Conservation (phyloP, 2,329 filamentous ascomycete species). For the Arthroderma sp. region DNA sequence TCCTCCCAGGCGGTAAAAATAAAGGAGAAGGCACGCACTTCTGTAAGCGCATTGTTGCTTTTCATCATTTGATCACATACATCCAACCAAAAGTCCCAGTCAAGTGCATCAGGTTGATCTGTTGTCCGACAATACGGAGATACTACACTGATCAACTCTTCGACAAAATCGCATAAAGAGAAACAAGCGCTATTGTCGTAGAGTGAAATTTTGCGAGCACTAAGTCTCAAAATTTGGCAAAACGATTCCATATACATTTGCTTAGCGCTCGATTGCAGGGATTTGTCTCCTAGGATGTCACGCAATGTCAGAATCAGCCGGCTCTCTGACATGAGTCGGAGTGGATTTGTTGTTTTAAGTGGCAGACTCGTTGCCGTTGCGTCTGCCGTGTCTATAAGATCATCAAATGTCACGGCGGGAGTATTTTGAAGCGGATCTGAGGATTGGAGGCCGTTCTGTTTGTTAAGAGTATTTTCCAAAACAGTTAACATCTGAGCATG, state of each 20-base stretch:
- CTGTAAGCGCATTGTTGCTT: constrained; percentile 79
- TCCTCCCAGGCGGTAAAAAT: constrained; percentile 69
- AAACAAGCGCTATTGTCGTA: constrained; percentile 78
- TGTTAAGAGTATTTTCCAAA: constrained; percentile 71
- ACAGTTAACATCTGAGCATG: constrained; percentile 70
- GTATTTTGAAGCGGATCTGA: constrained; percentile 32
- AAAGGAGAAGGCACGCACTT: constrained; percentile 72
- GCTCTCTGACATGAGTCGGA: constrained; percentile 78
- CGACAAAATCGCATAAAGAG: constrained; percentile 79
- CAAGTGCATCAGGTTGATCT: constrained; percentile 40
- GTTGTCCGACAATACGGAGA: constrained; percentile 44
- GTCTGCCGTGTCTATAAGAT: constrained; percentile 52
- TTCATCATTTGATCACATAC: constrained; percentile 67
- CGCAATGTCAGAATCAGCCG: constrained; percentile 68
- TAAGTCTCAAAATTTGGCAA: constrained; percentile 56
- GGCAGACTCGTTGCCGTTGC: constrained; percentile 51
- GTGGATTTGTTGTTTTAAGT: constrained; percentile 54
- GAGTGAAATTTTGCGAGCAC: constrained; percentile 60
- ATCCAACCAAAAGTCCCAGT: constrained; percentile 76
- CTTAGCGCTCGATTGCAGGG: constrained; percentile 40
- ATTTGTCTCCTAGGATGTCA: constrained; percentile 58
- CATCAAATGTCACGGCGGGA: constrained; percentile 50
- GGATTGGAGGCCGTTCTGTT: constrained; percentile 43
- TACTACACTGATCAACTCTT: constrained; percentile 61
- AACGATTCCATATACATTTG: constrained; percentile 67